Conservation (phyloP, 1,139 yeast species). For the Eremothecium gossypii region DNA sequence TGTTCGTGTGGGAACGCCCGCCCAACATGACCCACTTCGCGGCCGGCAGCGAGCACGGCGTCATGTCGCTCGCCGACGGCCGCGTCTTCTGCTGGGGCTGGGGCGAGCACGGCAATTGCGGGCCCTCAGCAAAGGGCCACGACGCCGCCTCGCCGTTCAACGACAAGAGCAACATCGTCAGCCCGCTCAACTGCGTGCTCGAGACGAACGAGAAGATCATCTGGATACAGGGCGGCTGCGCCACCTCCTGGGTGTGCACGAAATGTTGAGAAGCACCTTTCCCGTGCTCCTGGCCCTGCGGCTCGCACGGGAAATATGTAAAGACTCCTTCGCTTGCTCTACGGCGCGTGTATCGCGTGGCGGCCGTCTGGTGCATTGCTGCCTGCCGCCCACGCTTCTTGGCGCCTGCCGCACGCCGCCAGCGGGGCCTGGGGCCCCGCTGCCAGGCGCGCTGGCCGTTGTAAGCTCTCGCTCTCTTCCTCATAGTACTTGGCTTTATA, state of each 20-base stretch:
- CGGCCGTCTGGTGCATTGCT: not conserved
- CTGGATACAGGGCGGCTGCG: slow-evolving; percentile 27
- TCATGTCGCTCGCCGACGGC: slow-evolving; percentile 32
- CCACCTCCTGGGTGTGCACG: slow-evolving; percentile 24
- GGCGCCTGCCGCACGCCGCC: no score
- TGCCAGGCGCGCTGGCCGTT: no score
- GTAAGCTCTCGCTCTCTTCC: no score
- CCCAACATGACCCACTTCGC: slow-evolving; percentile 24
- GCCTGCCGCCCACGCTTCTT: slow-evolving; percentile 8
- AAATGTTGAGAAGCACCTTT: slow-evolving; percentile 28
- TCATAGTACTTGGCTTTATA: no score
- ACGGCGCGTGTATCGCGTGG: slow-evolving; percentile 14
- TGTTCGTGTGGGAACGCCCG: slow-evolving; percentile 28
- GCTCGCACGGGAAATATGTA: slow-evolving; percentile 30
- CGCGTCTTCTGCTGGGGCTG: slow-evolving; percentile 81
- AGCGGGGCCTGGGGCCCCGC: no score
- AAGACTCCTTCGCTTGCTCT: slow-evolving; percentile 28
- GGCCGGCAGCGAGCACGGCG: slow-evolving; percentile 85
- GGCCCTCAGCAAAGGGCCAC: slow-evolving; percentile 27
- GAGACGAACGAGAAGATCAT: slow-evolving; percentile 3
- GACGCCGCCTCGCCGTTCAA: slow-evolving; percentile 9
- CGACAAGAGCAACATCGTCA: slow-evolving; percentile 19
- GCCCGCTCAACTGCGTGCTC: slow-evolving; percentile 16
- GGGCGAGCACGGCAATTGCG: slow-evolving; percentile 99
- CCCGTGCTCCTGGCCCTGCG: slow-evolving; percentile 23